Conservation (phyloP, 2,329 filamentous ascomycete genomes). For the Acrodontium crateriforme region DNA sequence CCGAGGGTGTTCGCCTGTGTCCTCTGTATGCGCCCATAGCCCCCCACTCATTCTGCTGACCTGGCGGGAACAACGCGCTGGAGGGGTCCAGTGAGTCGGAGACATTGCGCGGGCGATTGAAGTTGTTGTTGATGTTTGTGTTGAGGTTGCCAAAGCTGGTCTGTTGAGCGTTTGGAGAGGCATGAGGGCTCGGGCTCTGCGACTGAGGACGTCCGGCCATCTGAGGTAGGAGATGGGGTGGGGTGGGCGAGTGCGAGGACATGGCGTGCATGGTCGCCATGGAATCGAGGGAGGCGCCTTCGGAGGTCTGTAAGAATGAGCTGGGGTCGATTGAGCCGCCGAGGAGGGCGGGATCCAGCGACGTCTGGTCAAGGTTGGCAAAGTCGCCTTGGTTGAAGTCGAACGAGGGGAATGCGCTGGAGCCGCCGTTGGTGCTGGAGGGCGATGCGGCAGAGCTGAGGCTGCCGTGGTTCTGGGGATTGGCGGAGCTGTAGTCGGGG, state of each 20-base stretch:
- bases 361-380: slow-evolving; percentile 39
- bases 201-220: slow-evolving; percentile 37
- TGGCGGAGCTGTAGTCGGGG: slow-evolving; percentile 1
- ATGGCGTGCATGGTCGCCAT: slow-evolving; percentile 39
- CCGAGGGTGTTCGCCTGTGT: slow-evolving; percentile 75
- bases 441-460: slow-evolving; percentile 17
- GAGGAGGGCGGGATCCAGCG: slow-evolving; percentile 46
- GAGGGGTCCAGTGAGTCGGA: slow-evolving; percentile 44
- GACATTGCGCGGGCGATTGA: slow-evolving; percentile 44
- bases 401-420: slow-evolving; percentile 42
- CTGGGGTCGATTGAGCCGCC: slow-evolving; percentile 30
- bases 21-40: slow-evolving; percentile 52
- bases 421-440: slow-evolving; percentile 20
- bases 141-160: slow-evolving; percentile 16
- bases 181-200: slow-evolving; percentile 37
- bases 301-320: slow-evolving; percentile 28
- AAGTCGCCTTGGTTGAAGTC: slow-evolving; percentile 41
- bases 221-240: slow-evolving; percentile 43
- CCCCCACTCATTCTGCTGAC: slow-evolving; percentile 43
- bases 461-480: too few relatives aligned
- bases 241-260: slow-evolving; percentile 37
- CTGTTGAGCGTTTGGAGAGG: slow-evolving; percentile 41
- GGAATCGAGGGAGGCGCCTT: slow-evolving; percentile 35
- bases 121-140: slow-evolving; percentile 32
- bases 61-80: slow-evolving; percentile 43